Evolutionary conservation across 495 filamentous ascomycete species (phyloP).

Genomic region (Choiromyces venosus): DNA sequence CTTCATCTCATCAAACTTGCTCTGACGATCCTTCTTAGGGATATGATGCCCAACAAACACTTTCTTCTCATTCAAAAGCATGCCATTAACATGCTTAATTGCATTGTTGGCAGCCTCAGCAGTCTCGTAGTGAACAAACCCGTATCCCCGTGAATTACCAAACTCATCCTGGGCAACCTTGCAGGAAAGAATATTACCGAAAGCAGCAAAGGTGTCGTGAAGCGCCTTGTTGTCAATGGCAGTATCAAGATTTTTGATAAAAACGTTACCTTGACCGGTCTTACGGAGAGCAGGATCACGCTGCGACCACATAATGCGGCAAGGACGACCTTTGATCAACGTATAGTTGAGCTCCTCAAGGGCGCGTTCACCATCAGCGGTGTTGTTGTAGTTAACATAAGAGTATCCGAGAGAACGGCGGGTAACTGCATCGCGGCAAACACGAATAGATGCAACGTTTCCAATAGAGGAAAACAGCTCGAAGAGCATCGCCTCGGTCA

Average conservation of each 20-base stretch:
- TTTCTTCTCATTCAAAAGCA: constrained; percentile 99
- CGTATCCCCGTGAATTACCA: constrained; percentile 94
- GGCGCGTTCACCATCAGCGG: constrained; percentile 90
- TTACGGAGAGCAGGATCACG: constrained; percentile 98
- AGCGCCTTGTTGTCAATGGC: constrained; percentile 99
- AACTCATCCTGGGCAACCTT: constrained; percentile 98
- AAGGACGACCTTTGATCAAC: constrained; percentile 94
- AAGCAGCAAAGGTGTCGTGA: constrained; percentile 98
- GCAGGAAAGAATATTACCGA: constrained; percentile 98
- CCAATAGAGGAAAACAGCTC: constrained; percentile 99
- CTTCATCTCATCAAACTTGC: constrained; percentile 99
- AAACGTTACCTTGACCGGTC: constrained; percentile 98
- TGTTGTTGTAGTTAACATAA: constrained; percentile 99
- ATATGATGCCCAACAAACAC: constrained; percentile 99
- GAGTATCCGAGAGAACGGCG: constrained; percentile 98
- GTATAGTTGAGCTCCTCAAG: constrained; percentile 99
- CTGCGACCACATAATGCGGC: constrained; percentile 99
- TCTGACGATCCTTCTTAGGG: constrained; percentile 99
- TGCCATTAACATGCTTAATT: constrained; percentile 99
- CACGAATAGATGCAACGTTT: constrained; percentile 97
- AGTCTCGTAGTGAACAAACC: constrained; percentile 99
- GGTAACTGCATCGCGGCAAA: constrained; percentile 98
- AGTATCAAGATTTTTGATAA: constrained; percentile 99
- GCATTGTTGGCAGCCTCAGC: constrained; percentile 93
- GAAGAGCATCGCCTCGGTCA: constrained; percentile 99